Conservation (phyloP, 1,284 basidiomycete species). For the Pterula multifida region DNA sequence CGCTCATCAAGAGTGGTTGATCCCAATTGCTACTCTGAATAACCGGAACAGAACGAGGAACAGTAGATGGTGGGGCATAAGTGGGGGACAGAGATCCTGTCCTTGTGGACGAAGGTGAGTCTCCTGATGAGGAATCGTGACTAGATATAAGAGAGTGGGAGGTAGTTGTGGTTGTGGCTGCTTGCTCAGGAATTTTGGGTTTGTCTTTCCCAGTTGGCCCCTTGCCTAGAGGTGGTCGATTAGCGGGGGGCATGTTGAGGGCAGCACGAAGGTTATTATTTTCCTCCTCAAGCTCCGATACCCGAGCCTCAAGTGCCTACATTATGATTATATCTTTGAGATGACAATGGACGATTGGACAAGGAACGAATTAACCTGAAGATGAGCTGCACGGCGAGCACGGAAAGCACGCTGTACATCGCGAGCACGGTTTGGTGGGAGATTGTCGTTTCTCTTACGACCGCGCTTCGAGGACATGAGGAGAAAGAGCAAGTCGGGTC, state of each 20-base stretch:
- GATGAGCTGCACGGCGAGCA: constrained; percentile 79
- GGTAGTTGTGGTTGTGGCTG: constrained; percentile 8
- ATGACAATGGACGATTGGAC: constrained; percentile 26
- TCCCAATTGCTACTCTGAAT: constrained; percentile 46
- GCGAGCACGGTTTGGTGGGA: constrained; percentile 83
- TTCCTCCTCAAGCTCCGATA: constrained; percentile 76
- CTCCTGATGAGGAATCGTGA: constrained; percentile 35
- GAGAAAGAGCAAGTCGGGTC: constrained; percentile 10
- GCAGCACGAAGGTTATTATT: constrained; percentile 68
- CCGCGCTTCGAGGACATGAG: constrained; percentile 78
- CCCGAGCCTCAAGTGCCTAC: constrained; percentile 73
- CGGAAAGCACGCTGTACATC: constrained; percentile 91
- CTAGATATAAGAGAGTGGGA: constrained; percentile 21
- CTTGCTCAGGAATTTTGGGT: constrained; percentile 33
- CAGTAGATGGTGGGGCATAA: constrained; percentile 13
- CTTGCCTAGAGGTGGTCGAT: constrained; percentile 58
- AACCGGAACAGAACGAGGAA: constrained; percentile 27
- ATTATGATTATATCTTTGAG: constrained; percentile 19
- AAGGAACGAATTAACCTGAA: constrained; percentile 46
- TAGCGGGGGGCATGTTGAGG: constrained; percentile 66
- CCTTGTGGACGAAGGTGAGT: constrained; percentile 27
- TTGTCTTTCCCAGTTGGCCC: constrained; percentile 78
- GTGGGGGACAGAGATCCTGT: constrained; percentile 30
- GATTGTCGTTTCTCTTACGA: constrained; percentile 83
- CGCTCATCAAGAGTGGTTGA: constrained; percentile 36